Evolutionary conservation across 1,139 yeast species (phyloP), one percentile per base, ranked within the genome.

Genomic region (Blastobotrys illinoisensis): DNA sequence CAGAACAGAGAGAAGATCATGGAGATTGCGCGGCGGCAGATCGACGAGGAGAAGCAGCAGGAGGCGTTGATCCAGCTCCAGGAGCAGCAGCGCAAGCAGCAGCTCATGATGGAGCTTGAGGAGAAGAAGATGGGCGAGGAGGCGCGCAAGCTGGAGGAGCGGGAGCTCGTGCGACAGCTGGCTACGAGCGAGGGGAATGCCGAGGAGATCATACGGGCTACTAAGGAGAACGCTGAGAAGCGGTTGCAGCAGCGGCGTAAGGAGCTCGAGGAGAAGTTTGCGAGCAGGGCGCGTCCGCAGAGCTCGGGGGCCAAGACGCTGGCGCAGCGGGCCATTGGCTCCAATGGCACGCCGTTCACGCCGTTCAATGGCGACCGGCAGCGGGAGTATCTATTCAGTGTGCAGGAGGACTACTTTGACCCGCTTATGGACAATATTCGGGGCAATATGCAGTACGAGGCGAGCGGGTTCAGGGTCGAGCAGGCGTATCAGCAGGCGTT

Each of bases 301-400:
- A 32, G 40, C 40, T 32, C 40, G 40, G 40, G 40, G 40, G 40
- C 40, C 40, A 32, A 32, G 43, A 28, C 52, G 52, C 46, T 45
- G 43, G 50, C 53, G 47, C 23, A 43, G 18, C 44, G 59, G 43
- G 43, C 56, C 23, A 20, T 47, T 36, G 47, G 61, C 52, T 18
- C 59, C 53, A 13, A 62, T 55, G 47, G 56, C 47, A 74, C 81
- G 2, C 98, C 98, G 24, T 93, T 91, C 69, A 90, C 98, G 2
- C 98, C 99, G 11, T 91, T 93, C 71, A 83, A 83, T 65, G 98
- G 98, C 51, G 98, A 93, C 71, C 78, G 95, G 53, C 85, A 86
- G 57, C 61, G 74, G 18, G 70, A 75, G n/a, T 76, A 76, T 51
- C 69, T 74, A 21, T 80, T 74, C 63, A 65, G 71, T 21, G 71